phyloP scores from a whole-genome alignment of 495 filamentous ascomycete species.

The Hyaloscypha hepaticicola region DNA sequence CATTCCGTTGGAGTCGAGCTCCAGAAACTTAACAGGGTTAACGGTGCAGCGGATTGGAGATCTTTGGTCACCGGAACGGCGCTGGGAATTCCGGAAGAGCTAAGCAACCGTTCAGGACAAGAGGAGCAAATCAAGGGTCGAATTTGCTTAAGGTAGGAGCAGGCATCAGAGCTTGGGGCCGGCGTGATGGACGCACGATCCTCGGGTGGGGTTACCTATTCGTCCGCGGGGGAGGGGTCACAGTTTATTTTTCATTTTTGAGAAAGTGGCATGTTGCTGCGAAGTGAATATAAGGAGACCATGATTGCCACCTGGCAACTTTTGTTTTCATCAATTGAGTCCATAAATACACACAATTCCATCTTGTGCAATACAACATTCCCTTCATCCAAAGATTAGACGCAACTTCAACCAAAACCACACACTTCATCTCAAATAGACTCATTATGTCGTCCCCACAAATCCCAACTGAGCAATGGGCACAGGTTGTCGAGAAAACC shows the following conservation, averaged over 20 bases:
- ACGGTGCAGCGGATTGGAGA: constrained; percentile 19
- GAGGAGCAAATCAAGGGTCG: constrained; percentile 3
- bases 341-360: neutral
- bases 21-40: constrained; percentile 1
- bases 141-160: neutral
- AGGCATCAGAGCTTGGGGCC: constrained; percentile 2
- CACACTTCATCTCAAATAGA: constrained; percentile 4
- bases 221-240: neutral
- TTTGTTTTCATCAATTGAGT: constrained; percentile 6
- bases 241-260: constrained; percentile 1
- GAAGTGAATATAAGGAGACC: constrained; percentile 18
- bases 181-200: constrained; percentile 17
- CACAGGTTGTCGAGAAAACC: constrained; percentile 77
- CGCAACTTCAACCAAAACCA: neutral
- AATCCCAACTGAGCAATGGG: constrained; percentile 79
- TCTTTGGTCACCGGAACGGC: constrained; percentile 15
- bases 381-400: neutral
- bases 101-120: neutral
- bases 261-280: constrained; percentile 20
- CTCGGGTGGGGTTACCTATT: constrained; percentile 10
- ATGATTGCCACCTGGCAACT: constrained; percentile 1
- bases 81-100: neutral
- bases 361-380: neutral
- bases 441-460: constrained; percentile 22
- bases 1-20: neutral